Conservation (phyloP, 495 filamentous ascomycete species). For the Gamarada debralockiae region DNA sequence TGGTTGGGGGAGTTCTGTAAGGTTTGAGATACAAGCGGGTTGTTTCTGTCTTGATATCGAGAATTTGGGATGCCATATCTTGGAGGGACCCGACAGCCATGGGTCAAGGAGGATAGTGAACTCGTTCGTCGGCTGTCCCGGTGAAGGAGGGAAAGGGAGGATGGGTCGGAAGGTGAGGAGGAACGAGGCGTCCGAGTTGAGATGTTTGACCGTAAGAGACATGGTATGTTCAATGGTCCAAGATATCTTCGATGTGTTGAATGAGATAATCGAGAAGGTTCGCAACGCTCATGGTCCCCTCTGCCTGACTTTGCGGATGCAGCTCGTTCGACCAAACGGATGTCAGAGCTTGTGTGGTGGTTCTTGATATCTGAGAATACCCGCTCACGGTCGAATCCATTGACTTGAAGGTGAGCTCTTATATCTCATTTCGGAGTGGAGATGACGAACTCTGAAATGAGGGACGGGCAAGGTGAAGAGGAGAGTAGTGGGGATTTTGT, state of each 20-base stretch:
- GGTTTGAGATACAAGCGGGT: constrained; percentile 52
- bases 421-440: background rate
- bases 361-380: background rate
- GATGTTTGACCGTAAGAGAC: constrained; percentile 60
- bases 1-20: constrained; percentile 55
- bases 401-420: background rate
- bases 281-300: background rate
- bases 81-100: constrained; percentile 61
- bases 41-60: constrained; percentile 50
- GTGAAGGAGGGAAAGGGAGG: constrained; percentile 34
- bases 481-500: background rate
- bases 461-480: background rate
- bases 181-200: constrained; percentile 70
- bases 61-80: constrained; percentile 58
- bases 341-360: background rate
- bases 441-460: background rate
- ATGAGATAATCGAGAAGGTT: background rate
- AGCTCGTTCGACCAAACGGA: background rate
- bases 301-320: background rate
- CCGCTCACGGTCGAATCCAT: background rate
- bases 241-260: background rate
- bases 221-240: constrained; percentile 34
- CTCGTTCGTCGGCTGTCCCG: constrained; percentile 2
- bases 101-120: constrained; percentile 70
- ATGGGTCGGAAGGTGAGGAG: constrained; percentile 58